A percentile compares a stretch with the other conserved stretches of the same genome.
These are phyloP conservation scores for Rhodotorula paludigena DNA, from an alignment of 768 basidiomycete species.

Conservation along the genomic window DNA sequence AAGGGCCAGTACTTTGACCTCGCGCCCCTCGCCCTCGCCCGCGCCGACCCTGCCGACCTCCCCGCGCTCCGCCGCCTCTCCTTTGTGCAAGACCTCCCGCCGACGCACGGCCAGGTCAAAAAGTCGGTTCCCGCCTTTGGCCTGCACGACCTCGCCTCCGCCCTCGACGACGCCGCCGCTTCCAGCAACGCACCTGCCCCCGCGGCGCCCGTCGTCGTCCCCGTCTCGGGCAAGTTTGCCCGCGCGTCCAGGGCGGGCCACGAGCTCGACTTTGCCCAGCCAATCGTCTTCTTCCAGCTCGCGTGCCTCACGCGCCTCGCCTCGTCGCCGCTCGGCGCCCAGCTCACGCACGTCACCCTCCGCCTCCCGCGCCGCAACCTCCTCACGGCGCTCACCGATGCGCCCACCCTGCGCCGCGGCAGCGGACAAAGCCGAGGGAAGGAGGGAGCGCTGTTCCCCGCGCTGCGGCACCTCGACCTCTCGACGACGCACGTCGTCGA, in stretches of 20 bases:
- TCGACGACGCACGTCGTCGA: conserved; percentile 58
- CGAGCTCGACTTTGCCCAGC: conserved; percentile 60
- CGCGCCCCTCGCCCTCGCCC: conserved; percentile 58
- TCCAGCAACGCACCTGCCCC: not conserved
- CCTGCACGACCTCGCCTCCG: conserved; percentile 34
- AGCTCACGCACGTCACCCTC: conserved; percentile 59
- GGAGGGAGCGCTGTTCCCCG: conserved; percentile 49
- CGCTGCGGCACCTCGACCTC: conserved; percentile 64
- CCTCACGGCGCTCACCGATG: conserved; percentile 50
- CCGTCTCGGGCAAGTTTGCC: conserved; percentile 1
- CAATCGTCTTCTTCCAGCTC: conserved; percentile 58
- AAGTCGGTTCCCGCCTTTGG: conserved; percentile 41
- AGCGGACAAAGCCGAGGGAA: no score
- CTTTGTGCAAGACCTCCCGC: conserved; percentile 50
- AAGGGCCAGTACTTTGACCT: conserved; percentile 81
- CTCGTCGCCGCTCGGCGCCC: conserved; percentile 50
- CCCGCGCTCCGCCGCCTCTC: conserved; percentile 46
- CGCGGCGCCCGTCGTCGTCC: not conserved
- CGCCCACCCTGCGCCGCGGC: no score
- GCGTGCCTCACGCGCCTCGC: conserved; percentile 53
- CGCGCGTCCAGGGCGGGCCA: conserved; percentile 47
- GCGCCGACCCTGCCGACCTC: conserved; percentile 55
- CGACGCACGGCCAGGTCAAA: conserved; percentile 34
- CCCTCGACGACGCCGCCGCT: conserved; percentile 11
- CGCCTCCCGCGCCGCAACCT: conserved; percentile 67